These are phyloP conservation scores for Fusarium pseudograminearum DNA, from an alignment of 2,329 filamentous ascomycete genomes.

Conservation along the genomic window DNA sequence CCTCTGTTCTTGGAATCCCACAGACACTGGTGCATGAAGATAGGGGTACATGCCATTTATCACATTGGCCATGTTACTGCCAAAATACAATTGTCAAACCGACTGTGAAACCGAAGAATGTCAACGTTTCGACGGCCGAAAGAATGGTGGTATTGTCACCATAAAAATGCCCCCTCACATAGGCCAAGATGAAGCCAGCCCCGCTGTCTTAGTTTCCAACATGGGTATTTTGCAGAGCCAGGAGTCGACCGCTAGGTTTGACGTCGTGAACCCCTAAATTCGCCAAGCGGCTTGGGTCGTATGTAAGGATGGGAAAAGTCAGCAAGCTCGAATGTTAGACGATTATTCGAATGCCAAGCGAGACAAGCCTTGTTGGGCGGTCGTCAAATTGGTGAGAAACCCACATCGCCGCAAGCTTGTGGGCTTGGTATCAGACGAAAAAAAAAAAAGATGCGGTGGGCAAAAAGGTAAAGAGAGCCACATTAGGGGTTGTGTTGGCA, in stretches of 20 bases:
- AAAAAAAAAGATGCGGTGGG: conserved; percentile 27
- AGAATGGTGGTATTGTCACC: conserved; percentile 4
- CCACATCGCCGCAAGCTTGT: conserved; percentile 13
- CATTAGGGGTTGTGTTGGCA: conserved; percentile 26
- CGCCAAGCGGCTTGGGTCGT: background rate
- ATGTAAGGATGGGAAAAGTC: background rate
- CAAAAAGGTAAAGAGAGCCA: conserved; percentile 25
- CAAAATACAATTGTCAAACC: background rate
- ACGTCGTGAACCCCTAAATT: conserved; percentile 1
- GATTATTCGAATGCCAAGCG: conserved; percentile 16
- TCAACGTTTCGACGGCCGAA: background rate
- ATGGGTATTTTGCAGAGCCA: background rate
- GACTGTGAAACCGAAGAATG: background rate
- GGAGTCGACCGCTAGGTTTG: conserved; percentile 8
- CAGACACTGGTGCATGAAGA: conserved; percentile 68
- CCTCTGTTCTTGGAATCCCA: conserved; percentile 56
- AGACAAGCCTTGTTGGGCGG: conserved; percentile 24
- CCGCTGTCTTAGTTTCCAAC: conserved; percentile 1
- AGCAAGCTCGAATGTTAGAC: conserved; percentile 13
- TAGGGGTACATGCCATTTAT: conserved; percentile 53
- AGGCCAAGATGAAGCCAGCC: background rate
- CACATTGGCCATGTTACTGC: background rate
- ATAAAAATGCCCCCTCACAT: conserved; percentile 5
- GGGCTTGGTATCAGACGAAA: conserved; percentile 17
- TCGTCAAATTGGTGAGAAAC: conserved; percentile 21